These are phyloP conservation scores for Pholiota molesta DNA, from an alignment of 768 basidiomycete species.

Conservation along the genomic window DNA sequence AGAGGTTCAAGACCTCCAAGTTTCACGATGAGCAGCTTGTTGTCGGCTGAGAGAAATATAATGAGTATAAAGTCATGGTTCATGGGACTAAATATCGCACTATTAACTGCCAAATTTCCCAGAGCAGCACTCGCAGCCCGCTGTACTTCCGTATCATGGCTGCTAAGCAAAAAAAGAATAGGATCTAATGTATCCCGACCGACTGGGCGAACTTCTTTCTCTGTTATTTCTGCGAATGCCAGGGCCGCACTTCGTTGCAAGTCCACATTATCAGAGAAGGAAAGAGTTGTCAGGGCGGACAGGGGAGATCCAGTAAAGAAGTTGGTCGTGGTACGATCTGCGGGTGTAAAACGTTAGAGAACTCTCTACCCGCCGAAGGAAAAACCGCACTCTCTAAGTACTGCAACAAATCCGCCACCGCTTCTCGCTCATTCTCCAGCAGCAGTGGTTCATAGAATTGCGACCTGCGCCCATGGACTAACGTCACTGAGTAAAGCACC, in stretches of 20 bases:
- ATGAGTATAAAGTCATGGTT: slow-evolving; percentile 15
- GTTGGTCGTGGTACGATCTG: slow-evolving; percentile 97
- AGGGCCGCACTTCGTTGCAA: slow-evolving; percentile 96
- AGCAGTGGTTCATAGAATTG: slow-evolving; percentile 87
- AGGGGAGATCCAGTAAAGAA: slow-evolving; percentile 96
- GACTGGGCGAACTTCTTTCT: slow-evolving; percentile 98
- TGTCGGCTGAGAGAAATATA: slow-evolving; percentile 74
- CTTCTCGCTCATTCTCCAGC: slow-evolving; percentile 93
- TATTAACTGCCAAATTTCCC: slow-evolving; percentile 97
- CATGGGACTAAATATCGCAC: slow-evolving; percentile 51
- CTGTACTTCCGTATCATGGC: slow-evolving; percentile 98
- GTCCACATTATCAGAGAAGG: slow-evolving; percentile 99
- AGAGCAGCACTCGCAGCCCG: slow-evolving; percentile 96
- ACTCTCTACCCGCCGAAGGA: neutral
- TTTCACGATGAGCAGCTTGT: slow-evolving; percentile 98
- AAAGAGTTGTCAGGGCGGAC: slow-evolving; percentile 91
- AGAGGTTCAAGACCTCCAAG: slow-evolving; percentile 96
- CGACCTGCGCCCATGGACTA: slow-evolving; percentile 82
- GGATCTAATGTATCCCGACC: slow-evolving; percentile 97
- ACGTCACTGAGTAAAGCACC: slow-evolving; percentile 19
- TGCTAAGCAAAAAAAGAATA: slow-evolving; percentile 94
- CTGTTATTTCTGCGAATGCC: slow-evolving; percentile 98
- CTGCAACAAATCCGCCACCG: slow-evolving; percentile 95
- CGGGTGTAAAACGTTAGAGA: slow-evolving; percentile 11
- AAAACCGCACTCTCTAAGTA: slow-evolving; percentile 85